Evolutionary conservation across 148 eudicot species (phyloP).

Genomic region (Nyssa sinensis): DNA sequence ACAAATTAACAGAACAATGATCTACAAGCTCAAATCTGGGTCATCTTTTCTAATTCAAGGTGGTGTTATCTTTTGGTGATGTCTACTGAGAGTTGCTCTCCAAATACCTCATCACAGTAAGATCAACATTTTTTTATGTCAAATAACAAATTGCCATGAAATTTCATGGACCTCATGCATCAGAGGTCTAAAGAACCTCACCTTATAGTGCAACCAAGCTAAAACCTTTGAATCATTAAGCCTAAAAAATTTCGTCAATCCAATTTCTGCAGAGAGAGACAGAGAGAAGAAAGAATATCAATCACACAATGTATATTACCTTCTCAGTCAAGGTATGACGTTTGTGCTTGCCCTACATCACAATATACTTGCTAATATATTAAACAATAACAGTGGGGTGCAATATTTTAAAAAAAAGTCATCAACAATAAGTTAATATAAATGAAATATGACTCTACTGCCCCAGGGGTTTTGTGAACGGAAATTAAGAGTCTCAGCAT

Average conservation of each 20-base stretch:
- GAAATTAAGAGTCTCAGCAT: neutral
- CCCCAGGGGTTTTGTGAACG: neutral
- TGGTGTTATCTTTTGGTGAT: too few species aligned
- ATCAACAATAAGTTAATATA: neutral
- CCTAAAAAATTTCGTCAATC: slow-evolving; percentile 82
- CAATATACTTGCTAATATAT: neutral
- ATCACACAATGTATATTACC: neutral
- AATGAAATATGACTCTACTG: neutral
- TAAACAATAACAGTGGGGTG: neutral
- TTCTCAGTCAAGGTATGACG: neutral
- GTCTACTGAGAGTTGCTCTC: too few species aligned
- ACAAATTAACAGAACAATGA: too few species aligned
- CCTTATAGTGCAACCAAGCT: slow-evolving; percentile 83
- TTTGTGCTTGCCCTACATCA: too few species aligned
- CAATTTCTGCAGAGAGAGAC: slow-evolving; percentile 65
- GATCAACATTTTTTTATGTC: too few species aligned
- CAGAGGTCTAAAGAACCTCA: too few species aligned
- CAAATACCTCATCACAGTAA: too few species aligned
- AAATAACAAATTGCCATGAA: too few species aligned
- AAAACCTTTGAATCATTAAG: slow-evolving; percentile 89
- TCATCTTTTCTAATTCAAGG: too few species aligned
- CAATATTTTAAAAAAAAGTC: neutral
- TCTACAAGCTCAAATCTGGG: too few species aligned
- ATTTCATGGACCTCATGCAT: too few species aligned
- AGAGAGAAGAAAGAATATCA: too few species aligned